Evolutionary conservation across 345 rosid species (phyloP), one percentile per base, ranked within the genome.

Genomic region (Xanthoceras sorbifolium): DNA sequence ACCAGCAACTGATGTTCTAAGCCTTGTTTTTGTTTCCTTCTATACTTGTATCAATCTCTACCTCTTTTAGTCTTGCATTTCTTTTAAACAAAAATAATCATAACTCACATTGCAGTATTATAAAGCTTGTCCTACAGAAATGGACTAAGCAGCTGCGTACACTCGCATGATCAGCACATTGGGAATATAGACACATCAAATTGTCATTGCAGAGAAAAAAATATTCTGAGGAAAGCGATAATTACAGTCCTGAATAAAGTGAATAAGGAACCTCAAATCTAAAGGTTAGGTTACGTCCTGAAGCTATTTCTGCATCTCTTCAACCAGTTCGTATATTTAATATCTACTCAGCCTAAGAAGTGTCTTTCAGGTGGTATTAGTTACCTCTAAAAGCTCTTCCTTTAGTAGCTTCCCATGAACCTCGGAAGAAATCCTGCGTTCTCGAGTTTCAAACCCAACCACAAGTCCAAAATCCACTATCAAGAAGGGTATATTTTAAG

Each of bases 281-380:
- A 57, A 57, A 26, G 10, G 50, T 26, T 25, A 59, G 36, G 60
- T 38, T 25, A 17, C 36, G 23, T 7, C 52, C 68, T 15, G 25
- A 32, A 57, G 11, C 40, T 9, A 18, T 28, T 60, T 67, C 44
- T 22, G 52, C 26, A 55, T 66, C 69, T 73, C 59, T 57, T 32
- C 69, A 65, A 28, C 11, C 10, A 10, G 38, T 76, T 34, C 44
- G 42, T 71, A 64, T 64, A 48, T 17, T 62, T 69, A 28, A 44
- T 11, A 48, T 14, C 68, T 31, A 64, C 72, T 54, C 44, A 65
- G 48, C 17, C 55, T 26, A 50, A 46, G 9, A 29, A 38, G 25
- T 17, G 42, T 17, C 10, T 25, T 28, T 22, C 48, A 18, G 6
- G 5, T 20, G 34, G 31, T 42, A 29, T 11, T 18, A 57, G 9